Evolutionary conservation across 2,329 filamentous ascomycete genomes (phyloP), one percentile per base, ranked within the genome.

Genomic region (Fusarium sp.): DNA sequence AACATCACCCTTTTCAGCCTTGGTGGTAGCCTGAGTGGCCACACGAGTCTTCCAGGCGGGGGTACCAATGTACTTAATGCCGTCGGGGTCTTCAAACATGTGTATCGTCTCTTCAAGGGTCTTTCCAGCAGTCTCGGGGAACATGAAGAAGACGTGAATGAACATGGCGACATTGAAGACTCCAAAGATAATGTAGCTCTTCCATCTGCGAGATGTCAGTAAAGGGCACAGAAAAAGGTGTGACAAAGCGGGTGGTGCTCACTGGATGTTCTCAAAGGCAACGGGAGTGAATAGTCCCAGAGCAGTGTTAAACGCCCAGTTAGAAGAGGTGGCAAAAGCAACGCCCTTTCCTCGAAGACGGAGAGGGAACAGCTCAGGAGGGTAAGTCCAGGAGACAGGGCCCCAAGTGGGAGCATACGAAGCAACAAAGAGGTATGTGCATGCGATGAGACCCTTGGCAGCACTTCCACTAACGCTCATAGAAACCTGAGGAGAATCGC

Each of bases 351-450:
- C 81, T 55, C 82, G 78, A 3, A 81, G 75, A 12, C 76, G 76
- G 5, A 82, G 73, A 9, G 81, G 80, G 65, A 77, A 79, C 13
- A 81, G 69, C 73, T 90, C 88, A 0, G 86, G 85, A 0, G 85
- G 84, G 58, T 90, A 90, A 8, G 78, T 81, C 77, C 78, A 81
- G 24, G 79, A 80, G 3, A 79, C 77, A 3, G 81, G 81, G 3
- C 80, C 80, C 79, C 78, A 80, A 3, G 79, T 81, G 0, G 79
- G 76, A 5, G 77, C 77, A 12, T 73, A 79, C 0, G 75, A 77
- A 0, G 85, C 85, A 15, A 88, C 85, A 51, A 88, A 86, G 32
- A 85, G 83, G 61, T 90, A 91, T 0, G 87, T 89, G 64, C 83
- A 87, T 2, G 87, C 86, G 52, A 91, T 90, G 51, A 90, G 84